Conservation (phyloP, 2,329 filamentous ascomycete genomes). For the Talaromyces amestolkiae region DNA sequence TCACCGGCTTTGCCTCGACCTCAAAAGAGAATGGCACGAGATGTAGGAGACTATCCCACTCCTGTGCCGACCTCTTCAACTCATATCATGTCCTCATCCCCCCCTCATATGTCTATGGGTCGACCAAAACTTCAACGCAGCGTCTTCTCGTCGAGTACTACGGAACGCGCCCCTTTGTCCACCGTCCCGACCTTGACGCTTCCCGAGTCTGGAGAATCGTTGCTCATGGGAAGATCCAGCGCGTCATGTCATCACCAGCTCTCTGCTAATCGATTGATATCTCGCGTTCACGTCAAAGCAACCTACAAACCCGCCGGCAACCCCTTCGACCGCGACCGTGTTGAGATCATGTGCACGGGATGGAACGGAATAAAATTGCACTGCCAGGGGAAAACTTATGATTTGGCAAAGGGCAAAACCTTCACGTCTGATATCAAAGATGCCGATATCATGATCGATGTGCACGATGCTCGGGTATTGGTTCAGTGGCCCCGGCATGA, state of each 20-base stretch:
- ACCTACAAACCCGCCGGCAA: constrained; percentile 70
- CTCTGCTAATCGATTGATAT: constrained; percentile 86
- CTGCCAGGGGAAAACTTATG: constrained; percentile 82
- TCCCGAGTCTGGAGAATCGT: constrained; percentile 72
- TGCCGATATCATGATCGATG: constrained; percentile 90
- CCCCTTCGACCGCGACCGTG: constrained; percentile 68
- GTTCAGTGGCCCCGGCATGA: constrained; percentile 75
- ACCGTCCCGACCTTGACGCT: constrained; percentile 80
- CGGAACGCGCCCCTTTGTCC: constrained; percentile 79
- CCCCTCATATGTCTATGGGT: constrained; percentile 55
- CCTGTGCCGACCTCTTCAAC: constrained; percentile 93
- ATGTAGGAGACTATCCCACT: constrained; percentile 69
- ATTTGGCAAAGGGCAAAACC: constrained; percentile 80
- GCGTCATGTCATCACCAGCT: constrained; percentile 95
- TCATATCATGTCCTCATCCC: constrained; percentile 83
- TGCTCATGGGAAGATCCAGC: constrained; percentile 89
- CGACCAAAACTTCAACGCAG: constrained; percentile 60
- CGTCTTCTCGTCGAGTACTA: constrained; percentile 50
- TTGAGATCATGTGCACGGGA: constrained; percentile 87
- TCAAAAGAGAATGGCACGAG: constrained; percentile 47
- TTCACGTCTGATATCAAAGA: constrained; percentile 87
- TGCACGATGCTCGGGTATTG: constrained; percentile 86
- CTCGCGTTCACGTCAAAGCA: constrained; percentile 87
- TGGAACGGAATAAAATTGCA: constrained; percentile 96
- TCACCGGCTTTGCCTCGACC: constrained; percentile 50